Evolutionary conservation across 495 filamentous ascomycete species (phyloP).

Genomic region (Daldinia grandis): DNA sequence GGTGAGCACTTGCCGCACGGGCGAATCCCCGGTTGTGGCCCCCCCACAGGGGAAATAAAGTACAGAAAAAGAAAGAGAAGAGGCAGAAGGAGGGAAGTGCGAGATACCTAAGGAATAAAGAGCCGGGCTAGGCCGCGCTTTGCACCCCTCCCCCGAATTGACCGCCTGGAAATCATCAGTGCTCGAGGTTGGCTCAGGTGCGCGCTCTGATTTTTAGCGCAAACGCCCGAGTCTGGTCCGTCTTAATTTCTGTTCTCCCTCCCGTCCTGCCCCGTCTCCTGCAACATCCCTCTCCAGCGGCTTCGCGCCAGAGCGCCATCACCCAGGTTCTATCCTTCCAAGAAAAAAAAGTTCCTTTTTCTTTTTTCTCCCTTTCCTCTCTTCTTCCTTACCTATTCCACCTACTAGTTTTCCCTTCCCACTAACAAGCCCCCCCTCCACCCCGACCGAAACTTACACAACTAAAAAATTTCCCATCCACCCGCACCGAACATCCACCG

Average conservation of each 20-base stretch:
- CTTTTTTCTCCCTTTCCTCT: conserved; percentile 5
- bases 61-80: conserved; percentile 5
- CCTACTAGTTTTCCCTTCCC: conserved; percentile 4
- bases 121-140: conserved; percentile 40
- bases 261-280: conserved; percentile 39
- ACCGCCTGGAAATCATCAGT: conserved; percentile 44
- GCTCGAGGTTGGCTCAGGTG: conserved; percentile 38
- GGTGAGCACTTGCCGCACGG: conserved; percentile 18
- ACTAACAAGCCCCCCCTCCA: conserved; percentile 36
- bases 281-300: conserved; percentile 40
- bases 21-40: conserved; percentile 30
- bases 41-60: conserved; percentile 34
- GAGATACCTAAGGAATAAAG: conserved; percentile 21
- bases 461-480: conserved; percentile 45
- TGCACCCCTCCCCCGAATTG: conserved; percentile 39
- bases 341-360: conserved; percentile 4
- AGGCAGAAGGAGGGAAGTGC: conserved; percentile 10
- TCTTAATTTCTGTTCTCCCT: conserved; percentile 40
- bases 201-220: conserved; percentile 43
- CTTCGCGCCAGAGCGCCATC: conserved; percentile 42
- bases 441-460: conserved; percentile 40
- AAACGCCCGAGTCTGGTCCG: conserved; percentile 45
- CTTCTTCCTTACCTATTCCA: conserved; percentile 4
- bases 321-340: conserved; percentile 18
- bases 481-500: conserved; percentile 47